Evolutionary conservation across 129 eudicot species (phyloP), one percentile per base, ranked within the genome.

Genomic region (Solidago caesia): DNA sequence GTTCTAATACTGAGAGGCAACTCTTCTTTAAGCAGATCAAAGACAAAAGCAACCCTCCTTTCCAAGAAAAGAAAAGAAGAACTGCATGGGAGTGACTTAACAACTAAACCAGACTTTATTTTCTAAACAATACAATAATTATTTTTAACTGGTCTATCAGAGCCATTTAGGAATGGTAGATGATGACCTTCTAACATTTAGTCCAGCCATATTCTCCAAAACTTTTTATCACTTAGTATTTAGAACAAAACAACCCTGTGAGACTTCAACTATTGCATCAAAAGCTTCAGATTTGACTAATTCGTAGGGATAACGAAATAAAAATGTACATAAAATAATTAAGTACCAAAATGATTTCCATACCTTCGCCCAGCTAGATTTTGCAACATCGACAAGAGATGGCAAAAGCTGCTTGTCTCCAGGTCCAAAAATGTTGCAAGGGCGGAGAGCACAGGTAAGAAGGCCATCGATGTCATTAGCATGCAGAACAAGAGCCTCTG

Each of bases 391-490:
- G 52, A 90, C 82, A 70, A 93, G 59, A 67, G 73, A 84, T 15
- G 90, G 96, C 71, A 90, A 75, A 46, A 93, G 67, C 6, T 82
- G 71, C 62, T 81, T 80, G 80, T 93, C 97, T 70, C 88, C 87
- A 75, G 98, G 97, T 60, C 98, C 98, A 78, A 93, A 93, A 49
- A 90, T 77, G 75, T 86, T 86, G 86, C 85, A 63, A 57, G 96
- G 85, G 58, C 98, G 92, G 84, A 93, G 84, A 39, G 79, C 91
- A 59, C 98, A 93, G 8, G 98, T 90, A 66, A 93, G 51, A 80
- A 93, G 96, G 73, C 97, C 98, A 82, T 88, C 86, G 56, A 80
- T 55, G 58, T 85, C 85, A 69, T 88, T 93, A 48, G 98, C 85
- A 72, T 69, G 72, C 68, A 93, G 75, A 67, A 90, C 82, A 74